Evolutionary conservation across 1,284 basidiomycete genomes (phyloP), one percentile per base, ranked within the genome.

Genomic region (Laetiporus sulphureus): DNA sequence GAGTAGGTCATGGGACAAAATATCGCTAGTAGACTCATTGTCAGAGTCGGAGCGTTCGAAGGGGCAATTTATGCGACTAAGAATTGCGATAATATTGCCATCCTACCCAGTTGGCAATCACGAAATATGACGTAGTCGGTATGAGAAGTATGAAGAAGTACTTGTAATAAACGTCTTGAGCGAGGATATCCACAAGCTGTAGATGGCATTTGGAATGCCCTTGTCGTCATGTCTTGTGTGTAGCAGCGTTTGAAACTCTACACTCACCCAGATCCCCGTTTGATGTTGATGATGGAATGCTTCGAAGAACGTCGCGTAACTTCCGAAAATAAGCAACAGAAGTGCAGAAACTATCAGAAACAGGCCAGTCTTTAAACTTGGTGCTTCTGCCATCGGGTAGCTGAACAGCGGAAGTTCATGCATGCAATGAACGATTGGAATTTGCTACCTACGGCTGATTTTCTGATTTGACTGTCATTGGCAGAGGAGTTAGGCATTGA

Each of bases 81-180:
- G 90, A 89, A 61, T 91, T 91, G 34, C 84, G 79, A 61, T 90
- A 95, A 62, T 90, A 94, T 61, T 93, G 89, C 91, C 91, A 95
- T 34, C 91, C 91, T 29, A 92, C 89, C 93, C 93, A 97, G 57
- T 96, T 96, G 32, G 91, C 89, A 56, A 97, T 96, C 39, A 91
- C 85, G 60, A 91, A 93, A 64, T 90, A 92, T 24, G 84, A 72
- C 12, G 72, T 79, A 13, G 83, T 83, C 18, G 93, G 91, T 36
- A 96, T 72, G 36, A 93, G 70, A 32, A 95, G 65, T 11, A 92
- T 65, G 11, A 71, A 57, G 51, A 94, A 79, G 64, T 94, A 95
- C 65, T 93, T 93, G 78, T 94, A 94, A 60, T 94, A 88, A 13
- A 68, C 75, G 63, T 94, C 91, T 20, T 62, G 56, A 3, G 75